Conservation (phyloP, 345 rosid species). For the Corchorus olitorius region DNA sequence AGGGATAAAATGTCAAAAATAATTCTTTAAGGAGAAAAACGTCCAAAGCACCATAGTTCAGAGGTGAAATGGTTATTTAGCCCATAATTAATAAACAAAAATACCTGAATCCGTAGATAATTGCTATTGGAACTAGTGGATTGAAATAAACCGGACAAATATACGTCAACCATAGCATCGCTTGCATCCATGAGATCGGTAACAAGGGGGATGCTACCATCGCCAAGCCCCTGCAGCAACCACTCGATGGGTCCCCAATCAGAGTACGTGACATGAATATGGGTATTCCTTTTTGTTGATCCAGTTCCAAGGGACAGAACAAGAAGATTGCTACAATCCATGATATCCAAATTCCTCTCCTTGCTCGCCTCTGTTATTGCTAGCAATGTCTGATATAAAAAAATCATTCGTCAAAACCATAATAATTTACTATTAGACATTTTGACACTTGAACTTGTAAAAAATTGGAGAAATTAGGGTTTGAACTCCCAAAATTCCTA, state of each 20-base stretch:
- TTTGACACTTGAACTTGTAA: too few species aligned
- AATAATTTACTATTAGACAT: not conserved
- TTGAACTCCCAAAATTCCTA: too few species aligned
- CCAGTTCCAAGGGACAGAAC: slow-evolving; percentile 41
- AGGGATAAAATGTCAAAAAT: too few species aligned
- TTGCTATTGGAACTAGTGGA: slow-evolving; percentile 26
- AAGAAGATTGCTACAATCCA: slow-evolving; percentile 33
- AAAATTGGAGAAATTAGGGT: too few species aligned
- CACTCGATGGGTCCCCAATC: slow-evolving; percentile 30
- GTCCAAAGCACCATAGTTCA: too few species aligned
- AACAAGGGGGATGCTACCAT: slow-evolving; percentile 25
- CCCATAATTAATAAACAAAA: not conserved
- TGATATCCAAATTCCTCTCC: slow-evolving; percentile 25
- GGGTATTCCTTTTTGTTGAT: slow-evolving; percentile 24
- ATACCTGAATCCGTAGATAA: slow-evolving; percentile 50
- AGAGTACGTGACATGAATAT: slow-evolving; percentile 5
- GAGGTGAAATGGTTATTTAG: too few species aligned
- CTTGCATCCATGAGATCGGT: slow-evolving; percentile 40
- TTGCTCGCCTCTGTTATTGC: slow-evolving; percentile 63
- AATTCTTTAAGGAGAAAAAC: too few species aligned
- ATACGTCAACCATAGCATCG: slow-evolving; percentile 42
- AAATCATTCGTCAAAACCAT: too few species aligned
- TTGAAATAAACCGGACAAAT: slow-evolving; percentile 37
- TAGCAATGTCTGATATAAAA: slow-evolving; percentile 36
- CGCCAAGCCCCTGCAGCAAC: not conserved